phyloP scores from a whole-genome alignment of 805 yeast species.

The Metschnikowia vanudenii region DNA sequence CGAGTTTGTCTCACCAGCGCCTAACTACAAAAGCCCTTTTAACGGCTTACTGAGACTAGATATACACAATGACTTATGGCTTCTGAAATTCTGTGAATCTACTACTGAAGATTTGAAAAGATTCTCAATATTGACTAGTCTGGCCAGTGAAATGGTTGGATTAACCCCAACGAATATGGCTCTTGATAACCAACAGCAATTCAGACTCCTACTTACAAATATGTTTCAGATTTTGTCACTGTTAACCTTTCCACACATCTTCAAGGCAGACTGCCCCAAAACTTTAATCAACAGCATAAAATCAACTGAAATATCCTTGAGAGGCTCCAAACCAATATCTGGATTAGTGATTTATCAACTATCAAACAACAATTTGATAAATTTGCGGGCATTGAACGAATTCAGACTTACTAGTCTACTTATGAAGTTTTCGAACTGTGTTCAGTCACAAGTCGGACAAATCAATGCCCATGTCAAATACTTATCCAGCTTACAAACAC shows the following conservation, averaged over 20 bases:
- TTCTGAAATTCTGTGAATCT: slow-evolving; percentile 20
- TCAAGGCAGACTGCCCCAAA: slow-evolving; percentile 34
- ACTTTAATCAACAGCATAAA: slow-evolving; percentile 57
- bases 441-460: slow-evolving; percentile 24
- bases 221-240: slow-evolving; percentile 37
- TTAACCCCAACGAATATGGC: slow-evolving; percentile 13
- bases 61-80: slow-evolving; percentile 26
- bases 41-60: slow-evolving; percentile 16
- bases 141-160: slow-evolving; percentile 31
- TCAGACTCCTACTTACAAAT: slow-evolving; percentile 29
- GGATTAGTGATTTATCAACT: slow-evolving; percentile 54
- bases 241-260: slow-evolving; percentile 38
- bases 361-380: slow-evolving; percentile 58
- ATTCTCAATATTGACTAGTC: slow-evolving; percentile 25
- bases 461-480: slow-evolving; percentile 33
- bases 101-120: slow-evolving; percentile 26
- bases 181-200: slow-evolving; percentile 24
- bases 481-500: slow-evolving; percentile 33
- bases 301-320: slow-evolving; percentile 60
- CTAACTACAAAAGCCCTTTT: slow-evolving; percentile 13
- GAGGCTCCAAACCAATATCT: slow-evolving; percentile 46
- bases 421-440: slow-evolving; percentile 39
- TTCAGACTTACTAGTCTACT: slow-evolving; percentile 35
- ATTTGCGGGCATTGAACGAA: slow-evolving; percentile 51
- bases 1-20: slow-evolving; percentile 20